Evolutionary conservation across 73 alveolate species (phyloP).

Genomic region (Paramecium pentaurelia): DNA sequence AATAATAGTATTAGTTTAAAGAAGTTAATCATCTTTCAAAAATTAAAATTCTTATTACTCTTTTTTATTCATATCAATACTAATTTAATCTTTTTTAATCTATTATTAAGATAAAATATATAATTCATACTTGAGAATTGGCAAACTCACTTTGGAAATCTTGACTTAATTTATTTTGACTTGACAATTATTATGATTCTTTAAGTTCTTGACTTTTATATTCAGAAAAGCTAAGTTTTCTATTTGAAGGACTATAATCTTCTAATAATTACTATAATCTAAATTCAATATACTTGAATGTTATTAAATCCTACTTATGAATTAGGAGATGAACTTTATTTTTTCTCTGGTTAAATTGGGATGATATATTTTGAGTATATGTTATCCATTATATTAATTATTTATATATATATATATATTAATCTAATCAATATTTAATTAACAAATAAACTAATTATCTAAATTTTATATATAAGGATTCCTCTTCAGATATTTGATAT

Average conservation of each 20-base stretch:
- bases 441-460: neutral
- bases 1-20: neutral
- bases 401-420: neutral
- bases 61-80: neutral
- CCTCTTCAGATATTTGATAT: neutral
- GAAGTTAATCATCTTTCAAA: neutral
- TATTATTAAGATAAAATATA: neutral
- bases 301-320: neutral
- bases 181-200: neutral
- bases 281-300: neutral
- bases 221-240: neutral
- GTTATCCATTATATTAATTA: neutral
- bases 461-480: neutral
- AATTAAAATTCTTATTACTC: neutral
- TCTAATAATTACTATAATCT: neutral
- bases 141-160: neutral
- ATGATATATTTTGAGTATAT: neutral
- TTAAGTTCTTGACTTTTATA: neutral
- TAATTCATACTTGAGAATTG: neutral
- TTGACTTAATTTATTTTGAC: neutral
- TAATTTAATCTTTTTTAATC: neutral
- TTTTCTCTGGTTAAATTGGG: neutral
- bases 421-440: neutral
- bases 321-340: neutral
- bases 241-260: neutral